Evolutionary conservation across 805 yeast genomes (phyloP).

Genomic region (Pichia sporocuriosa): DNA sequence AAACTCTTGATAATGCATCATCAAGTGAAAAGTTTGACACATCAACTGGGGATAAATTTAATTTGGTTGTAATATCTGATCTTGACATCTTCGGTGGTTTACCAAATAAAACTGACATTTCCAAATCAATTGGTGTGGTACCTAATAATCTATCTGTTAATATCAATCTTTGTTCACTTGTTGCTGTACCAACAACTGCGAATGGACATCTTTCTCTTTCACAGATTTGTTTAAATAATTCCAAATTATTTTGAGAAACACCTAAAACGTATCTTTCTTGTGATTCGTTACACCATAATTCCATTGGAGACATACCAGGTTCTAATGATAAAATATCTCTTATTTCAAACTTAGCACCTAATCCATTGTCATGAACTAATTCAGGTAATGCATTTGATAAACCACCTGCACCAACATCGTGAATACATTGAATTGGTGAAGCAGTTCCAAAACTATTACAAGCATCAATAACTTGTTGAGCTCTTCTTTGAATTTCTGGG

Average conservation of each 20-base stretch:
- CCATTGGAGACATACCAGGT: slow-evolving; percentile 99
- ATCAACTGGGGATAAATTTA: slow-evolving; percentile 38
- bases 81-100: slow-evolving; percentile 95
- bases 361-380: slow-evolving; percentile 91
- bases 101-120: slow-evolving; percentile 91
- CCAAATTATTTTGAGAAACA: slow-evolving; percentile 72
- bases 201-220: slow-evolving; percentile 93
- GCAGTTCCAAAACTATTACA: slow-evolving; percentile 75
- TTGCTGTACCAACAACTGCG: slow-evolving; percentile 94
- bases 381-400: slow-evolving; percentile 96
- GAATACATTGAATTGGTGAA: slow-evolving; percentile 87
- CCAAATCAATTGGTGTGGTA: slow-evolving; percentile 90
- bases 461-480: slow-evolving; percentile 94
- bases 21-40: slow-evolving; percentile 34
- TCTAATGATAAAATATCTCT: slow-evolving; percentile 87
- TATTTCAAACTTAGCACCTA: slow-evolving; percentile 90
- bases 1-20: slow-evolving; percentile 75
- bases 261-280: slow-evolving; percentile 97
- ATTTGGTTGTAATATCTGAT: slow-evolving; percentile 54
- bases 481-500: slow-evolving; percentile 98
- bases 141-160: slow-evolving; percentile 72
- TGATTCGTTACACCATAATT: slow-evolving; percentile 99
- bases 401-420: slow-evolving; percentile 99
- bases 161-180: slow-evolving; percentile 73
- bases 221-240: slow-evolving; percentile 70